Base-by-base conservation (phyloP, 768 basidiomycete species). In the Russula sp. region DNA sequence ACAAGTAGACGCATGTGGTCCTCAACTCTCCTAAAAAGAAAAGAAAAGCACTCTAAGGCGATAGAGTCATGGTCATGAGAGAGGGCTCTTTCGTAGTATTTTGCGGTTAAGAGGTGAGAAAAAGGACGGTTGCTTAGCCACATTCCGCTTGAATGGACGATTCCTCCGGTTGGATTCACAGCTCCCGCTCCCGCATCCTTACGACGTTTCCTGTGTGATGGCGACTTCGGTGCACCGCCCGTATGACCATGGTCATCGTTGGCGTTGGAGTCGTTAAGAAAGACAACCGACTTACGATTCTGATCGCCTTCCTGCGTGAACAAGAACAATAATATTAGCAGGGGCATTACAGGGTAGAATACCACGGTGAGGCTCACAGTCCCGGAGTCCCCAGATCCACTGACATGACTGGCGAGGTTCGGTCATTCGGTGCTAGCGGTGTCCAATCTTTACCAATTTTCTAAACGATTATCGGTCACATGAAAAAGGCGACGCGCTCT, bases 121-220 rank as follows among this genome's bases (percentile, higher is more conserved):
- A 9, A 18, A 40, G 24, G n/a, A 53, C 83, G 57, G n/a, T n/a
- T n/a, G n/a, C n/a, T n/a, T n/a, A n/a, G 0, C 11, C 2, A 30
- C 28, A 2, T 69, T 89, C 90, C 83, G 79, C 73, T 90, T 88
- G 73, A 91, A 92, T 79, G 58, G 91, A 79, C 0, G 88, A 85
- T 73, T 92, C 90, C 50, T 86, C 84, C 0, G 84, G 83, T 62
- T 81, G 78, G 32, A 89, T 90, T 60, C 65, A 46, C 71, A 5
- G 66, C 68, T 0, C 64, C 69, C 8, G 66, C 68, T 0, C 64
- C 69, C 24, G 71, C 73, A 20, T 53, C 30, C 24, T 18, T 72
- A 28, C 73, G 74, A 69, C 79, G 79, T 62, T 59, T 66, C 24
- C 50, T 55, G 55, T 24, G 24, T 3, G 54, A 20, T 1, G 55